These are phyloP conservation scores for Tricladium varicosporioides DNA, from an alignment of 2,329 filamentous ascomycete species.

Conservation along the genomic window DNA sequence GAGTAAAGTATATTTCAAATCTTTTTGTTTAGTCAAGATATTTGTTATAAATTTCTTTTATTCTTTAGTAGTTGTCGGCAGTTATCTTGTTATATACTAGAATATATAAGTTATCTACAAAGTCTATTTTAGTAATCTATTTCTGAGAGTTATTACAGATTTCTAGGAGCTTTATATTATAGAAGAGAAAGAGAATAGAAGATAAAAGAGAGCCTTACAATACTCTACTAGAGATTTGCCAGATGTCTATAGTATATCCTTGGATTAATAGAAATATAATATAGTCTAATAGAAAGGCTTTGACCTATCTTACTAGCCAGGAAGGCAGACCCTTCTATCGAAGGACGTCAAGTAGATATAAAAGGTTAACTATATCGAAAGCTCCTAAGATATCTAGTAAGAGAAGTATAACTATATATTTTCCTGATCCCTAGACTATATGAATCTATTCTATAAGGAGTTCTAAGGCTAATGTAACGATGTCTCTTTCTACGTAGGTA, in stretches of 20 bases:
- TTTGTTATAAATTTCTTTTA: no score
- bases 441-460: background rate
- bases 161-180: background rate
- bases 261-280: background rate
- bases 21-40: no score
- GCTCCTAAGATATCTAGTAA: background rate
- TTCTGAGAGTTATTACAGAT: background rate
- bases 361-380: slow-evolving; percentile 5
- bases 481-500: background rate
- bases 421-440: background rate
- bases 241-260: background rate
- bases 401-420: no score
- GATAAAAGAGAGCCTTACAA: background rate
- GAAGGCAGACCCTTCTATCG: background rate
- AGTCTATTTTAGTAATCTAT: slow-evolving; percentile 5
- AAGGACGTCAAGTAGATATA: slow-evolving; percentile 1
- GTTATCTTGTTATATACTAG: no score
- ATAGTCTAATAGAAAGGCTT: no score
- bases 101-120: no score
- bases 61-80: no score
- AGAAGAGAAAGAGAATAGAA: no score
- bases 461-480: slow-evolving; percentile 3
- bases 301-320: slow-evolving; percentile 1
- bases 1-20: no score
- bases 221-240: background rate